These are phyloP conservation scores for Zopfia rhizophila DNA, from an alignment of 2,329 filamentous ascomycete genomes.

Conservation along the genomic window DNA sequence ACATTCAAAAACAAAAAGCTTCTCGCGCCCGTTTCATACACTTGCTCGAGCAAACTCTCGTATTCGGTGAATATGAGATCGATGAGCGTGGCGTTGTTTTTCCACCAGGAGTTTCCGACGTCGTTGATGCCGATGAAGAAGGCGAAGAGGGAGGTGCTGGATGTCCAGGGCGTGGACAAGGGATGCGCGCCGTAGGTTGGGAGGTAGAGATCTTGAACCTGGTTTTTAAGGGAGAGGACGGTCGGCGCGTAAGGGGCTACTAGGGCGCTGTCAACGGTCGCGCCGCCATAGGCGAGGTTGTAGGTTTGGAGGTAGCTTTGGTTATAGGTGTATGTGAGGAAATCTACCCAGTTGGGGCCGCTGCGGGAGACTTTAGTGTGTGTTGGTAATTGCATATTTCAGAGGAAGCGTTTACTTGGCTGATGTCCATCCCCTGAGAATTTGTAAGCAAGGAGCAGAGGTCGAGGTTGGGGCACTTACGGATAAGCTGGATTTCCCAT, in stretches of 20 bases:
- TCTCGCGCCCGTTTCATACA: conserved; percentile 59
- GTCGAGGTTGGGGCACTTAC: no score
- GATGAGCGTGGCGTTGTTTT: conserved; percentile 45
- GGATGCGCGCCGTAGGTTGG: conserved; percentile 51
- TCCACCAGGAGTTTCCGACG: conserved; percentile 61
- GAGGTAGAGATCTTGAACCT: conserved; percentile 59
- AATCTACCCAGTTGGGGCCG: conserved; percentile 68
- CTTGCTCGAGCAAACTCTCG: conserved; percentile 46
- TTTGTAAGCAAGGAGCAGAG: conserved; percentile 15
- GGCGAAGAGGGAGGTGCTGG: conserved; percentile 58
- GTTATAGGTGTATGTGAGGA: conserved; percentile 48
- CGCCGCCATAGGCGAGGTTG: conserved; percentile 62
- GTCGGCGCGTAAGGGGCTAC: conserved; percentile 61
- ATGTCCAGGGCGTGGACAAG: conserved; percentile 55
- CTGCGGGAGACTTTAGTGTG: no score
- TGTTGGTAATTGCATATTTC: background rate
- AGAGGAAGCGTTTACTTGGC: conserved; percentile 16
- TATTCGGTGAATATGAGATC: conserved; percentile 52
- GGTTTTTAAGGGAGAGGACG: conserved; percentile 63
- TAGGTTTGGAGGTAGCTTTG: conserved; percentile 60
- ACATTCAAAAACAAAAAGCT: conserved; percentile 63
- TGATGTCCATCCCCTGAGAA: conserved; percentile 20
- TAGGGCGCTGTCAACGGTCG: conserved; percentile 53
- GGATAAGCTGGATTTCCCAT: conserved; percentile 68
- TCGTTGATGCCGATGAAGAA: conserved; percentile 69